Percentiles rank a stretch among this genome's conserved stretches.
These are phyloP conservation scores for Cercospora janseana DNA, from an alignment of 2,329 filamentous ascomycete genomes.

Conservation along the genomic window DNA sequence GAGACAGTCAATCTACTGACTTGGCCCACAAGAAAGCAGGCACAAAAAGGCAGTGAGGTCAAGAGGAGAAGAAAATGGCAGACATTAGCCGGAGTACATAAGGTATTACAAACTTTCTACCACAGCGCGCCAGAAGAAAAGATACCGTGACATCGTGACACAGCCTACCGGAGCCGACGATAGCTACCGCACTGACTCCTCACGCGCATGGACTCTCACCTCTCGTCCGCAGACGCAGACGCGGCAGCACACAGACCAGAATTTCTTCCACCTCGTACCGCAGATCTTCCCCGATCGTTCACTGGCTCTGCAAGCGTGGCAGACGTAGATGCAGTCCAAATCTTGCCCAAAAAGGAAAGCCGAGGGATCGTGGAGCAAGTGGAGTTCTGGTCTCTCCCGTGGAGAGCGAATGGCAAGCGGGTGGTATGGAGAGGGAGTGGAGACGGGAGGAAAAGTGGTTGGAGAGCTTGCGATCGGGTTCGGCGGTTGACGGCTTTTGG, in stretches of 20 bases:
- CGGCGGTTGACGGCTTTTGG: conserved; percentile 6
- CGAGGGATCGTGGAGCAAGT: no score
- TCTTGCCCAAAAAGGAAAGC: background rate
- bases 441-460: background rate
- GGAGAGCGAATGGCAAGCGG: background rate
- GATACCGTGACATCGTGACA: no score
- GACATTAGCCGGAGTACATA: no score
- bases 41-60: background rate
- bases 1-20: no score
- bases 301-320: background rate
- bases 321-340: background rate
- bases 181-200: no score
- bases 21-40: background rate
- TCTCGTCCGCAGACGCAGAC: no score
- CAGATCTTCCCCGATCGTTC: background rate
- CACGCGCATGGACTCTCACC: no score
- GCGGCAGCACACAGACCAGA: background rate
- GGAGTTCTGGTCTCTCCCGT: background rate
- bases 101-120: no score
- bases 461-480: background rate
- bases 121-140: no score
- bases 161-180: no score
- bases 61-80: no score
- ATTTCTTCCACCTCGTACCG: background rate
- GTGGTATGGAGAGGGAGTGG: background rate